Conservation (phyloP, 2,329 filamentous ascomycete species). For the Dactylellina leptospora region DNA sequence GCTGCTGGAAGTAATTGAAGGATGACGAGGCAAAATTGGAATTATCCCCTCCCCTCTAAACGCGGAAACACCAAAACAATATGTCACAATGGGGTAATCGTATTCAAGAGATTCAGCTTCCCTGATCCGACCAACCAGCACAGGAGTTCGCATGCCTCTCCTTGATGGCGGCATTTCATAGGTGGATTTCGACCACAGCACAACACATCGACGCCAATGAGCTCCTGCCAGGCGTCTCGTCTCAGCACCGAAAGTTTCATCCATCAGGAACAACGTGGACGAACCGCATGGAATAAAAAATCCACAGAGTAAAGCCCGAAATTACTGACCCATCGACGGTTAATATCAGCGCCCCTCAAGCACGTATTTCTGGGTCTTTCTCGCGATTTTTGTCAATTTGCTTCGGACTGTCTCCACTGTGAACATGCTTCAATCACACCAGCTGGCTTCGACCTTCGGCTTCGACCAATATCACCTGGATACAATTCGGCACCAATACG, state of each 20-base stretch:
- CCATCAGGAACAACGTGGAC: constrained; percentile 1
- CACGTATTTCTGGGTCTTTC: constrained; percentile 6
- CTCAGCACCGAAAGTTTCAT: constrained; percentile 4
- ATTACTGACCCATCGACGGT: constrained; percentile 8
- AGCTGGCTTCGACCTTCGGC: neutral
- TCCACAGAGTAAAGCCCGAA: neutral
- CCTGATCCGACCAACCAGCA: constrained; percentile 29
- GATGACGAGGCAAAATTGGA: constrained; percentile 18
- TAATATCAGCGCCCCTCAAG: neutral
- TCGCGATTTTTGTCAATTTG: constrained; percentile 7
- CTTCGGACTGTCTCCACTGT: neutral
- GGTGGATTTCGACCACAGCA: constrained; percentile 49
- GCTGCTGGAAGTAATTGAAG: constrained; percentile 9
- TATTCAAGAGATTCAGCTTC: neutral
- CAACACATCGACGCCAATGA: constrained; percentile 41
- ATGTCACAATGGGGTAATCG: constrained; percentile 41
- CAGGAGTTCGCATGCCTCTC: constrained; percentile 1
- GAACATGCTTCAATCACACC: too few species aligned
- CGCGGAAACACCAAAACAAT: constrained; percentile 19
- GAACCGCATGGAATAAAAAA: neutral
- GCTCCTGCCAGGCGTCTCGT: constrained; percentile 13
- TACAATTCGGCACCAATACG: neutral
- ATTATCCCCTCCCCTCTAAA: constrained; percentile 15
- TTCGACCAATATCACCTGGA: constrained; percentile 8
- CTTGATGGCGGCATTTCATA: constrained; percentile 38